Base-by-base conservation (phyloP, 2,329 filamentous ascomycete species). In the Didymella arachidicola region DNA sequence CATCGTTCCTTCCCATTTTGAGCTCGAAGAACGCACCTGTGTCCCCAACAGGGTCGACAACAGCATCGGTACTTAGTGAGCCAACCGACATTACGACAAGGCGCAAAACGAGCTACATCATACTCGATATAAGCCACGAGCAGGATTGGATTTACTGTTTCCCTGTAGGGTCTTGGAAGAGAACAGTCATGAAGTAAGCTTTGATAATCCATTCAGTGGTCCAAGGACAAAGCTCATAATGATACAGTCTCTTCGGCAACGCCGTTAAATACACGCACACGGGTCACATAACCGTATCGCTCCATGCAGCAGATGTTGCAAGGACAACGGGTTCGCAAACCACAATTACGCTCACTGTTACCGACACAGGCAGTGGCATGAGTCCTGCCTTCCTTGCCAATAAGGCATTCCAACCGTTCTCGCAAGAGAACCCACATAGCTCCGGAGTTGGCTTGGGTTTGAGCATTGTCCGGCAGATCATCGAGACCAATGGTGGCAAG, bases 131-230 rank as follows among this genome's bases (percentile, higher is more conserved):
- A 12, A 57, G 57, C 10, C 52, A 52, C 26, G 64, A 68, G 32
- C 41, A 67, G 3, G 68, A 74, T 27, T 84, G 82, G 81, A 63
- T 69, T 2, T 81, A 80, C 19, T 70, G 61, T n/a, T 63, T 74
- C 14, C 79, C 83, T 0, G 59, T 69, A 7, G 74, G 76, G 0
- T 67, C 73, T 4, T 77, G 72, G 72, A 69, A 68, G 47, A 59
- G 75, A 32, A 72, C 76, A 18, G 64, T 78, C 16, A 76, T 77
- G 72, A 78, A 61, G 58, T 61, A 45, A 25, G 45, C 42, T 4
- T 5, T 2, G 2, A 7, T 26, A 7, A n/a, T 4, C 5, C 26
- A 7, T n/a, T 18, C 3, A 19, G 2, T n/a, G 4, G n/a, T n/a
- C 10, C 6, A 26, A 39, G n/a, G 7, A 34, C 3, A 11, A n/a